These are phyloP conservation scores for Lactarius pseudohatsudake DNA, from an alignment of 768 basidiomycete species.

Conservation along the genomic window DNA sequence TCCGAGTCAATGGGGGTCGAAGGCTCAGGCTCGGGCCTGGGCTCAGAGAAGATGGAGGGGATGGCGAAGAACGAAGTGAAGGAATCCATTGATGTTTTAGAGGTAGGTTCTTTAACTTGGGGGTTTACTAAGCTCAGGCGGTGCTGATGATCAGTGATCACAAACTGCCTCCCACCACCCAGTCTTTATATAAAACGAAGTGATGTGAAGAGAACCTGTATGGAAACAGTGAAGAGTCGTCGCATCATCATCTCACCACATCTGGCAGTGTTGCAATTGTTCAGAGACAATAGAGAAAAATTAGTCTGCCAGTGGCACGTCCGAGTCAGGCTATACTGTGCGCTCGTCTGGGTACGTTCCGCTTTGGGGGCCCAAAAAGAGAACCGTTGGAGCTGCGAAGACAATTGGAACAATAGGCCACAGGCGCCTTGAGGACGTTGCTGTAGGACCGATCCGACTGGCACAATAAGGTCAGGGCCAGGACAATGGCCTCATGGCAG, in stretches of 20 bases:
- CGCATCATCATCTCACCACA: not conserved
- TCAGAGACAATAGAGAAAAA: not conserved
- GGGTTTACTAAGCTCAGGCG: not conserved
- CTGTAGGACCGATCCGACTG: not conserved
- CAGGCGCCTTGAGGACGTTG: not conserved
- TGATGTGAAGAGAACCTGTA: not conserved
- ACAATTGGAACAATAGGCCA: not conserved
- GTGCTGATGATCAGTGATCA: too few relatives aligned
- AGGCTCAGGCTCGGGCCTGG: not conserved
- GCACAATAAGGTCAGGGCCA: not conserved
- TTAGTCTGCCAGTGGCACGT: not conserved
- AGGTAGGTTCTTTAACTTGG: not conserved
- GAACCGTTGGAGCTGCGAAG: not conserved
- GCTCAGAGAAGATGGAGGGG: not conserved
- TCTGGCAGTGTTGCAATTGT: not conserved
- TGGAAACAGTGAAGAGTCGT: not conserved
- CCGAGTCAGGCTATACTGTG: not conserved
- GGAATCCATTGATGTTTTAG: slow-evolving; percentile 14
- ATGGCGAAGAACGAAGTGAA: slow-evolving; percentile 4
- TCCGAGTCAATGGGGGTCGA: slow-evolving; percentile 4
- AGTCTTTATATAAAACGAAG: not conserved
- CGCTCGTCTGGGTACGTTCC: not conserved
- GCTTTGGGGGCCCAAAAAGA: not conserved
- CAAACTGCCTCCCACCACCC: too few relatives aligned
- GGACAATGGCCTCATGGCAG: not conserved